These are phyloP conservation scores for Leucoagaricus sp. DNA, from an alignment of 1,284 basidiomycete species.

Conservation along the genomic window DNA sequence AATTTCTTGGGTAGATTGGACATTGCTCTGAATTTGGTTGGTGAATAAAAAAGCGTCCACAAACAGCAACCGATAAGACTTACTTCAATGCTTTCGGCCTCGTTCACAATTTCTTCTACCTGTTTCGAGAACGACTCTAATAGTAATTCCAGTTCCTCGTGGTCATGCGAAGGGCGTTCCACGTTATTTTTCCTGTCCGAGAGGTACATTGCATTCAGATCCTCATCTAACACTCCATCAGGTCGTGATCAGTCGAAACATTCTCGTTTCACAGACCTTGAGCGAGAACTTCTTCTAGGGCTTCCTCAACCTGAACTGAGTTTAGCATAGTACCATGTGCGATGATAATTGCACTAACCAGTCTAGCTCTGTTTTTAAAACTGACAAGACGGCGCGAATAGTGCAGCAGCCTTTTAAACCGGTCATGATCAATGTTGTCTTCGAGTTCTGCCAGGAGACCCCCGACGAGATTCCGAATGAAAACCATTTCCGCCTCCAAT, in stretches of 20 bases:
- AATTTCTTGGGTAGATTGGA: conserved; percentile 96
- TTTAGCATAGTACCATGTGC: conserved; percentile 8
- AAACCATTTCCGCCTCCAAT: conserved; percentile 91
- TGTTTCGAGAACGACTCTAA: conserved; percentile 95
- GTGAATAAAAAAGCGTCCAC: neutral
- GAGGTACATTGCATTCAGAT: conserved; percentile 91
- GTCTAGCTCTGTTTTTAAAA: conserved; percentile 86
- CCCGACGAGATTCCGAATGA: conserved; percentile 84
- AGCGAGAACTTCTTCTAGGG: conserved; percentile 86
- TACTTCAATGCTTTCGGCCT: conserved; percentile 87
- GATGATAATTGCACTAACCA: conserved; percentile 45
- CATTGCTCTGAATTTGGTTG: conserved; percentile 68
- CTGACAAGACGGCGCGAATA: conserved; percentile 85
- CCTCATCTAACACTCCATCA: conserved; percentile 67
- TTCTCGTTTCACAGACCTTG: conserved; percentile 59
- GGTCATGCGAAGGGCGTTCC: conserved; percentile 68
- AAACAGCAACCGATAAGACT: neutral
- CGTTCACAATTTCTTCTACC: conserved; percentile 93
- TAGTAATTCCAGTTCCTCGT: conserved; percentile 91
- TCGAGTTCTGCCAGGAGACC: conserved; percentile 90
- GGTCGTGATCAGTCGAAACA: neutral
- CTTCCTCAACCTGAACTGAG: conserved; percentile 74
- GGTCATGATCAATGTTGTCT: conserved; percentile 91
- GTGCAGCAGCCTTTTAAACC: conserved; percentile 86
- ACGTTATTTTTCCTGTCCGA: conserved; percentile 72